Conservation (phyloP, 2,329 filamentous ascomycete genomes). For the Colletotrichum ledebouriae region DNA sequence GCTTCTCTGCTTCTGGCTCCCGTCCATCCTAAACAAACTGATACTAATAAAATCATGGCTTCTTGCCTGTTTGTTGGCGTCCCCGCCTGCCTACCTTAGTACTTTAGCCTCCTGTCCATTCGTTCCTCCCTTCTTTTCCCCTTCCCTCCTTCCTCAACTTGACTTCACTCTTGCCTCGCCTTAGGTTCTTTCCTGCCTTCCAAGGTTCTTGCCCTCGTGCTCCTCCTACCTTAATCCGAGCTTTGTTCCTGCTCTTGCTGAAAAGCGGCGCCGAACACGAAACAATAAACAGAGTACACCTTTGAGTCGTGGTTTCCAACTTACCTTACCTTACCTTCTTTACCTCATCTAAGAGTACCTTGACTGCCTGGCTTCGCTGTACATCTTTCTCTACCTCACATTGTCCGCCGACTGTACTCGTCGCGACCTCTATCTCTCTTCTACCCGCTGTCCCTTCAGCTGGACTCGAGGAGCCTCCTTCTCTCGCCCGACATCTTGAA, state of each 20-base stretch:
- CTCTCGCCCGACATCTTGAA: no score
- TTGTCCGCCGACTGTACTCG: no score
- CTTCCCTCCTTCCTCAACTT: conserved; percentile 8
- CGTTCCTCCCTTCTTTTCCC: not conserved
- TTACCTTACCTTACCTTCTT: not conserved
- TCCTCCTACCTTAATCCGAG: not conserved
- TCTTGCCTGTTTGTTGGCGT: conserved; percentile 7
- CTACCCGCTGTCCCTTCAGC: no score
- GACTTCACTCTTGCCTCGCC: not conserved
- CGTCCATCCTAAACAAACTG: conserved; percentile 17
- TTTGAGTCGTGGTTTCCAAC: conserved; percentile 2
- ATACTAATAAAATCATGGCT: conserved; percentile 16
- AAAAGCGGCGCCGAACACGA: not conserved
- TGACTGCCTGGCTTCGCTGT: not conserved
- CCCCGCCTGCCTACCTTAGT: conserved; percentile 4
- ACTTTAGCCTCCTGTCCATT: conserved; percentile 5
- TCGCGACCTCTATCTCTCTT: no score
- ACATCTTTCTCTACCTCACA: not conserved
- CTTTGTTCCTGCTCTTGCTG: not conserved
- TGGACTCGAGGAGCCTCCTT: no score
- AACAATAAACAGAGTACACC: conserved; percentile 5
- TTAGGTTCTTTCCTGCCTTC: not conserved
- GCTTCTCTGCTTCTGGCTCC: not conserved
- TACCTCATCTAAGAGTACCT: no score
- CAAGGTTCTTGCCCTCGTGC: not conserved